Evolutionary conservation across 2,329 filamentous ascomycete species (phyloP), one percentile per base, ranked within the genome.

Genomic region (Xylariaceae sp.): DNA sequence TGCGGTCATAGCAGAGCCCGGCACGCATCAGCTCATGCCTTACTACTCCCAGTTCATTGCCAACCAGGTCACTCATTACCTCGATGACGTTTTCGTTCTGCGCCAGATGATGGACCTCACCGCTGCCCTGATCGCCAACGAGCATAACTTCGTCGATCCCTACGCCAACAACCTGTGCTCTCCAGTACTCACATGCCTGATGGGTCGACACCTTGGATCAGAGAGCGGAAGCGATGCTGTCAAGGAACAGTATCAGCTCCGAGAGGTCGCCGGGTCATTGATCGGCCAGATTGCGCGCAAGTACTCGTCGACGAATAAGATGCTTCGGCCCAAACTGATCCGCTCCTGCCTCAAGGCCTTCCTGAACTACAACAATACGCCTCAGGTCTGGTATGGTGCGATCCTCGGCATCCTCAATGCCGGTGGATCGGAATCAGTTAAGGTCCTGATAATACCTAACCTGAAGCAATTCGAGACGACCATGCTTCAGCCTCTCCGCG

Each of bases 1-100:
- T 47, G 95, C 90, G 22, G 83, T 99, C 19, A 81, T 87, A 45
- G 88, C 90, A 51, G 94, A 99, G 66, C 91, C 94, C 0, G 93
- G 93, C 36, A 82, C 97, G 38, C 94, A 99, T 68, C 94, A 99
- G 71, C 83, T 99, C 10, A 86, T 96, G 28, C 94, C 94, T 0
- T 99, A 99, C 73, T 97, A 97, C 64, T 87, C 96, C 54, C 91
- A 95, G 69, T 97, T 96, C 70, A 88, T 97, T 63, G 87, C 91
- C 17, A 93, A 97, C 69, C 94, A 96, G 71, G 90, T 99, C 46
- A 97, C 94, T 1, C 94, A 99, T 69, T 88, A 87, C 60, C 81
- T 96, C 59, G 92, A 96, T 72, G 89, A 96, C 69, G 81, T 92
- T 2, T 97, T 97, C 67, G 84, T 91, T 5, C 78, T 99, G 18